These are phyloP conservation scores for Teratosphaeria viscida DNA, from an alignment of 2,329 filamentous ascomycete genomes.

Conservation along the genomic window DNA sequence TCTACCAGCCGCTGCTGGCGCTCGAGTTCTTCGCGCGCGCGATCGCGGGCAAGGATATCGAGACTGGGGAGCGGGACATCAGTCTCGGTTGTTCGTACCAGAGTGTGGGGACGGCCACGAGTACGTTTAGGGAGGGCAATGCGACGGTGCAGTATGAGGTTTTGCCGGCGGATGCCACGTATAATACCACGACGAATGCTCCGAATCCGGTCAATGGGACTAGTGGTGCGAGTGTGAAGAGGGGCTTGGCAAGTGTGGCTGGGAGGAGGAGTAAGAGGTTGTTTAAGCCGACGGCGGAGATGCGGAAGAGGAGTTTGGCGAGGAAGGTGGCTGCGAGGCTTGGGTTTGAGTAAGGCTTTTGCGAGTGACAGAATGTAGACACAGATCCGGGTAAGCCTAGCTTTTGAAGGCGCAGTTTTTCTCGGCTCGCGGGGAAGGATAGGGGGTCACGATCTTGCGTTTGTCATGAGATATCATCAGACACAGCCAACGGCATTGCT, in stretches of 20 bases:
- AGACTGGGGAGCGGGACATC: slow-evolving; percentile 31
- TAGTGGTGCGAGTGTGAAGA: background rate
- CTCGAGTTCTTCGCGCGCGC: slow-evolving; percentile 42
- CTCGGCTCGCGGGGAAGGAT: background rate
- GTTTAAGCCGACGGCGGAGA: background rate
- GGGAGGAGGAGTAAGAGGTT: background rate
- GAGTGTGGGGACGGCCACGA: slow-evolving; percentile 16
- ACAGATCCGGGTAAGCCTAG: background rate
- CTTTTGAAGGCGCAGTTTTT: background rate
- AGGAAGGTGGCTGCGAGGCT: background rate
- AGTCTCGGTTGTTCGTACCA: slow-evolving; percentile 8
- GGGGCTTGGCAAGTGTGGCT: background rate
- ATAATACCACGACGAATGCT: slow-evolving; percentile 22
- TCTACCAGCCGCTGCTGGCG: slow-evolving; percentile 41
- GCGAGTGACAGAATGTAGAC: background rate
- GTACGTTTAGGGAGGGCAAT: slow-evolving; percentile 32
- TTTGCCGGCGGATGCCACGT: slow-evolving; percentile 33
- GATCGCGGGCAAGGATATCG: slow-evolving; percentile 40
- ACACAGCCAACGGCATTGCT: background rate
- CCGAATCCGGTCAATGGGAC: slow-evolving; percentile 6
- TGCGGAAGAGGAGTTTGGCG: background rate
- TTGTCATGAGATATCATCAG: background rate
- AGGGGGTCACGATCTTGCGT: background rate
- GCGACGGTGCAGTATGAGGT: slow-evolving; percentile 36
- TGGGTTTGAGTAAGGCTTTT: background rate